These are phyloP conservation scores for Aspergillus olivimuriae DNA, from an alignment of 495 filamentous ascomycete genomes.

Conservation along the genomic window DNA sequence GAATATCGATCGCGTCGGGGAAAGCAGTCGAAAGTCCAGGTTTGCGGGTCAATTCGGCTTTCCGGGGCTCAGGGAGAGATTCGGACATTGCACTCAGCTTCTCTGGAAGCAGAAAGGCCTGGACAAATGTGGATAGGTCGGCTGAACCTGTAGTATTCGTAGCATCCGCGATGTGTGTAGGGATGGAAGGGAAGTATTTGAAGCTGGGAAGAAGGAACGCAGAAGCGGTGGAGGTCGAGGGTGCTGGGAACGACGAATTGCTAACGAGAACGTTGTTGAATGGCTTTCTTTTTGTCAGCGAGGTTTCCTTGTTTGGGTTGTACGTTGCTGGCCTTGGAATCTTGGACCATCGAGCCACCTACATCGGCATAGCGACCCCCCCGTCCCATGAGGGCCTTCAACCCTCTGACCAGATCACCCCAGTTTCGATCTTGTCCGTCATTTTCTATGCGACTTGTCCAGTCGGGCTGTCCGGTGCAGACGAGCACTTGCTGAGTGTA, in stretches of 20 bases:
- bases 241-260: conserved; percentile 57
- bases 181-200: conserved; percentile 69
- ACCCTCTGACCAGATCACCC: conserved; percentile 59
- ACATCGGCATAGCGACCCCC: conserved; percentile 68
- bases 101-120: conserved; percentile 44
- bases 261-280: conserved; percentile 69
- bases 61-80: conserved; percentile 34
- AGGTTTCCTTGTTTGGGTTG: too few relatives aligned
- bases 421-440: conserved; percentile 37
- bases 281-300: conserved; percentile 47
- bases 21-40: conserved; percentile 31
- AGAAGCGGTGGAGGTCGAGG: conserved; percentile 49
- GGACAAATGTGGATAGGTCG: conserved; percentile 32
- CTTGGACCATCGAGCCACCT: conserved; percentile 22
- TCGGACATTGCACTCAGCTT: conserved; percentile 54
- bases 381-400: conserved; percentile 62
- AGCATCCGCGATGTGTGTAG: conserved; percentile 18
- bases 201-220: conserved; percentile 72
- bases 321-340: too few relatives aligned
- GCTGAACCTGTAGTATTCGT: conserved; percentile 6
- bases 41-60: conserved; percentile 21
- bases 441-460: conserved; percentile 67
- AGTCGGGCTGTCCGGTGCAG: conserved; percentile 73
- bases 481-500: conserved; percentile 80
- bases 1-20: conserved; percentile 44